Conservation (phyloP, 73 alveolate species). For the Tetrahymena elliotti region DNA sequence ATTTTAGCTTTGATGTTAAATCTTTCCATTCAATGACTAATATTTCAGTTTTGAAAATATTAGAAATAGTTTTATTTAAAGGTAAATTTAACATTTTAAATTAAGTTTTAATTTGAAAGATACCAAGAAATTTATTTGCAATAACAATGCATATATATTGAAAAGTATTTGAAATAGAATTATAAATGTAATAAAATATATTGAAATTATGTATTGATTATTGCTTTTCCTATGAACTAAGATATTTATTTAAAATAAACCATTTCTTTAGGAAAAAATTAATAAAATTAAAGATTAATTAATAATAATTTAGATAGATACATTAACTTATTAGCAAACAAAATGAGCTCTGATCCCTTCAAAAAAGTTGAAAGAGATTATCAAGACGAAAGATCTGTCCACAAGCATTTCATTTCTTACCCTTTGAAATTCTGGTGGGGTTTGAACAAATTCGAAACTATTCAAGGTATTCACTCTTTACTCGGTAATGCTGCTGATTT, state of each 20-base stretch:
- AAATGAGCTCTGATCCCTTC: neutral
- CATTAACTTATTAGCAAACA: neutral
- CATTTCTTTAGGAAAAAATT: neutral
- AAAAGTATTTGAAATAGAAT: neutral
- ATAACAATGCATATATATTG: too few relatives aligned
- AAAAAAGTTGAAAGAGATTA: neutral
- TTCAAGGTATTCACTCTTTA: neutral
- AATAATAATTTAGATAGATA: neutral
- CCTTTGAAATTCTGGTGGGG: neutral
- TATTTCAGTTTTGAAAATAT: too few relatives aligned
- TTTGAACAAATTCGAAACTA: neutral
- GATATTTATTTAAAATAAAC: neutral
- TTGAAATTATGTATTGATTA: neutral
- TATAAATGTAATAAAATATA: neutral
- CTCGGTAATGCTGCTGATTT: neutral
- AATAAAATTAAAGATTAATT: neutral
- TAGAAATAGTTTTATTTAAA: too few relatives aligned
- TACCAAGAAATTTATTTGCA: too few relatives aligned
- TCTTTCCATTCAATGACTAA: too few relatives aligned
- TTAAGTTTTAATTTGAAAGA: too few relatives aligned
- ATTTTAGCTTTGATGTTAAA: too few relatives aligned
- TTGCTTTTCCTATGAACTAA: neutral
- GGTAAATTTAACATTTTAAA: too few relatives aligned
- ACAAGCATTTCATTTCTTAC: neutral
- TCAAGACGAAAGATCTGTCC: neutral